Percentiles rank a stretch among this genome's conserved stretches.
These are phyloP conservation scores for Peronospora farinosa DNA, from an alignment of 352 stramenopile genomes.

Conservation along the genomic window DNA sequence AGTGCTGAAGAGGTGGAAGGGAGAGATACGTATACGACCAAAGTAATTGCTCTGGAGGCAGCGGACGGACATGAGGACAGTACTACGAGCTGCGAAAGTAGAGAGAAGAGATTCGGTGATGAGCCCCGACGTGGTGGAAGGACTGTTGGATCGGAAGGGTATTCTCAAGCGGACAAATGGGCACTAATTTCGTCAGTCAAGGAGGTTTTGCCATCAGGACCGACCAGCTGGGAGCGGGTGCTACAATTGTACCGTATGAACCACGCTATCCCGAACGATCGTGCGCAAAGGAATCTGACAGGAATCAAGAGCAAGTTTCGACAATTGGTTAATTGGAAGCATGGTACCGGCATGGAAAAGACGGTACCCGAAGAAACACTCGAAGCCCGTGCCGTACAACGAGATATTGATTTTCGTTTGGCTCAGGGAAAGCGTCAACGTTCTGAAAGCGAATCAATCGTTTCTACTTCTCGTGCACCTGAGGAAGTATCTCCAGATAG, in stretches of 20 bases:
- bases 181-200: conserved; percentile 25
- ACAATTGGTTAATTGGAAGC: conserved; percentile 33
- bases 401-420: conserved; percentile 15
- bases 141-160: conserved; percentile 30
- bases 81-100: conserved; percentile 11
- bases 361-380: conserved; percentile 15
- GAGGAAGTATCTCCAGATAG: conserved; percentile 4
- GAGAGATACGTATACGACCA: not conserved
- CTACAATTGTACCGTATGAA: conserved; percentile 29
- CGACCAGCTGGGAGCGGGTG: conserved; percentile 25
- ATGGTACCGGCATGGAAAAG: not conserved
- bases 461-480: conserved; percentile 4
- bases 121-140: conserved; percentile 19
- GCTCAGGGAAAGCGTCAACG: conserved; percentile 11
- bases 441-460: conserved; percentile 11
- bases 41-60: not conserved
- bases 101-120: conserved; percentile 1
- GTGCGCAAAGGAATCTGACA: conserved; percentile 14
- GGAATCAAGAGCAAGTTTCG: conserved; percentile 37
- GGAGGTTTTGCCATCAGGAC: conserved; percentile 22
- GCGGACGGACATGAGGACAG: not conserved
- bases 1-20: conserved; percentile 2
- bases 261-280: conserved; percentile 25
- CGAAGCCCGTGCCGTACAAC: conserved; percentile 29
- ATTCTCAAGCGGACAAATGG: conserved; percentile 19